phyloP scores from a whole-genome alignment of 805 yeast species.

The Metschnikowia lochheadii region DNA sequence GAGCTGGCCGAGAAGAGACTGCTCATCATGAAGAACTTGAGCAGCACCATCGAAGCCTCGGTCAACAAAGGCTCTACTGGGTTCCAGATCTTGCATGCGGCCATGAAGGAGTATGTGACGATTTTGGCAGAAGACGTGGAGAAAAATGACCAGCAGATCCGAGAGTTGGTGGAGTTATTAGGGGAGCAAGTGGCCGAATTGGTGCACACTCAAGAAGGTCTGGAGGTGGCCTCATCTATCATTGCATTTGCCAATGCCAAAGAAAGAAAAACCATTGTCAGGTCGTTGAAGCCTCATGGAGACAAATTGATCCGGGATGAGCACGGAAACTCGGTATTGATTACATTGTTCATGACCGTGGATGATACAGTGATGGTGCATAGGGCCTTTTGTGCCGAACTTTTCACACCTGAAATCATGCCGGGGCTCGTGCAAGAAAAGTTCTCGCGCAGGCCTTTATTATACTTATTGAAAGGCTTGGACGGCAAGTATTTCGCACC shows the following conservation, averaged over 20 bases:
- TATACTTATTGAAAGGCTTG: constrained; percentile 73
- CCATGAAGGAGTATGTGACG: constrained; percentile 82
- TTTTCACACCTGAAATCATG: constrained; percentile 44
- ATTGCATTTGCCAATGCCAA: constrained; percentile 84
- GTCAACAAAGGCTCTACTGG: constrained; percentile 96
- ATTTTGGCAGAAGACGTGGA: constrained; percentile 56
- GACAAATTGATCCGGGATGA: constrained; percentile 75
- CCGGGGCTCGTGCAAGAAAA: constrained; percentile 61
- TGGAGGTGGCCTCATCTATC: constrained; percentile 81
- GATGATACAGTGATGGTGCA: constrained; percentile 87
- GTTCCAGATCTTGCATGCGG: constrained; percentile 92
- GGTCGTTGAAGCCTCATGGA: constrained; percentile 71
- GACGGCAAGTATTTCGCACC: constrained; percentile 84
- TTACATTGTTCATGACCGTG: constrained; percentile 74
- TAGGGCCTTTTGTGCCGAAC: constrained; percentile 66
- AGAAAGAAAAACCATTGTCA: constrained; percentile 79
- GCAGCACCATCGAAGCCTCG: constrained; percentile 81
- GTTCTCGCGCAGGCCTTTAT: constrained; percentile 82
- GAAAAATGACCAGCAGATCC: constrained; percentile 51
- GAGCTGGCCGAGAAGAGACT: constrained; percentile 76
- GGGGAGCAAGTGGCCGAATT: constrained; percentile 89
- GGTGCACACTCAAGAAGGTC: constrained; percentile 92
- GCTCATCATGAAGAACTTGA: constrained; percentile 68
- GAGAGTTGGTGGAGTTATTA: constrained; percentile 77
- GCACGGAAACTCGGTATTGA: constrained; percentile 78